Percentiles rank a stretch among this genome's conserved stretches.
phyloP scores from a whole-genome alignment of 2,329 filamentous ascomycete species.

The Aspergillus persii region DNA sequence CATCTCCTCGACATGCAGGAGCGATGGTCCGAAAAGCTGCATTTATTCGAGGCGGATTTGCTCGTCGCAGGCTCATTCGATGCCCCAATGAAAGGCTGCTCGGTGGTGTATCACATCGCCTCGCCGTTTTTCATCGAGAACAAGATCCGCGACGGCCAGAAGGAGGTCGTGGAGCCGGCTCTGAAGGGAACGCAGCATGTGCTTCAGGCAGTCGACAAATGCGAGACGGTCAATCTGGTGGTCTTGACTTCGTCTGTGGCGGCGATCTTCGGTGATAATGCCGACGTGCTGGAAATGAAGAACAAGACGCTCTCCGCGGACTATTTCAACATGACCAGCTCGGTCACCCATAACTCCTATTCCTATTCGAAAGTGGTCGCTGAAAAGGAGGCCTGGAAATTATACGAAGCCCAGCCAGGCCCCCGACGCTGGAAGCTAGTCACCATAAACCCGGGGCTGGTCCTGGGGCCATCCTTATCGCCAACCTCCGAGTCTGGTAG shows the following conservation, averaged over 20 bases:
- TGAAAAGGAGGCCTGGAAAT: conserved; percentile 28
- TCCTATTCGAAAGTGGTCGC: conserved; percentile 24
- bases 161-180: conserved; percentile 28
- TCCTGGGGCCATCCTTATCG: conserved; percentile 23
- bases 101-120: conserved; percentile 35
- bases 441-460: conserved; percentile 24
- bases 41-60: conserved; percentile 31
- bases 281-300: conserved; percentile 20
- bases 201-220: conserved; percentile 22
- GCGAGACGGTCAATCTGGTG: conserved; percentile 23
- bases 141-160: conserved; percentile 24
- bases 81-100: conserved; percentile 26
- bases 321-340: conserved; percentile 26
- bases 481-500: conserved; percentile 24
- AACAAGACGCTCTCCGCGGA: conserved; percentile 18
- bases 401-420: conserved; percentile 15
- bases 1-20: conserved; percentile 17
- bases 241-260: conserved; percentile 28
- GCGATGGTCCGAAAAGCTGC: conserved; percentile 11
- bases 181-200: conserved; percentile 26
- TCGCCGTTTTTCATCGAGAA: conserved; percentile 32
- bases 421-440: conserved; percentile 26
- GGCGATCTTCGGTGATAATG: conserved; percentile 25
- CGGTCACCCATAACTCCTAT: conserved; percentile 26
- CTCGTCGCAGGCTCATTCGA: conserved; percentile 29